A percentile compares a stretch with the other conserved stretches of the same genome.
Evolutionary conservation across 2,329 filamentous ascomycete genomes (phyloP).

Genomic region (Xylariaceae sp.): DNA sequence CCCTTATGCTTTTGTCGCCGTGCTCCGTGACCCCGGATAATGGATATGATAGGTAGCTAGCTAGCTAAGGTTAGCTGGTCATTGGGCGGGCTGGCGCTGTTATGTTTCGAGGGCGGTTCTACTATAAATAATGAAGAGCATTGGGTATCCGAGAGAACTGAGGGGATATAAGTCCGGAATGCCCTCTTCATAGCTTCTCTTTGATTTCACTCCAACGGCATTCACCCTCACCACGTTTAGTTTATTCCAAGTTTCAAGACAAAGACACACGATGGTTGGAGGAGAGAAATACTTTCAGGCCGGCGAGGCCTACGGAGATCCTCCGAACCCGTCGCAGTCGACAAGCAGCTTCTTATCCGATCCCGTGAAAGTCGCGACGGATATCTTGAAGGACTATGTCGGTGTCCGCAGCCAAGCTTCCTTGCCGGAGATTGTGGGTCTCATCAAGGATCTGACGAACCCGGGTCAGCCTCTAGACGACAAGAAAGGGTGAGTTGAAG

Average conservation of each 20-base stretch:
- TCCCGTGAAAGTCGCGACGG: conserved; percentile 31
- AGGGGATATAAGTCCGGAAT: neutral
- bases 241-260: neutral
- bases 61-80: too few species aligned
- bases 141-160: too few species aligned
- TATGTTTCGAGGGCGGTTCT: too few species aligned
- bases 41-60: too few species aligned
- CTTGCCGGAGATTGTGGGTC: conserved; percentile 27
- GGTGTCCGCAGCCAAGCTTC: conserved; percentile 29
- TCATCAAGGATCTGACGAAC: conserved; percentile 30
- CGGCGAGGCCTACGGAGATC: conserved; percentile 34
- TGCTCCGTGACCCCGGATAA: too few species aligned
- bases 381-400: conserved; percentile 31
- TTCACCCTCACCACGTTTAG: neutral
- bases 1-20: too few species aligned
- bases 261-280: conserved; percentile 26
- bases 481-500: conserved; percentile 38
- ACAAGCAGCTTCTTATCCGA: conserved; percentile 29
- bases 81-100: too few species aligned
- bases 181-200: neutral
- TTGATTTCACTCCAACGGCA: neutral
- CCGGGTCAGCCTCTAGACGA: conserved; percentile 54
- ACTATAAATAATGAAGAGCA: too few species aligned
- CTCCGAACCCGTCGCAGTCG: conserved; percentile 16
- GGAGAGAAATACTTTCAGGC: conserved; percentile 34